phyloP scores from a whole-genome alignment of 306 rosid genomes.

The Coriaria nepalensis region DNA sequence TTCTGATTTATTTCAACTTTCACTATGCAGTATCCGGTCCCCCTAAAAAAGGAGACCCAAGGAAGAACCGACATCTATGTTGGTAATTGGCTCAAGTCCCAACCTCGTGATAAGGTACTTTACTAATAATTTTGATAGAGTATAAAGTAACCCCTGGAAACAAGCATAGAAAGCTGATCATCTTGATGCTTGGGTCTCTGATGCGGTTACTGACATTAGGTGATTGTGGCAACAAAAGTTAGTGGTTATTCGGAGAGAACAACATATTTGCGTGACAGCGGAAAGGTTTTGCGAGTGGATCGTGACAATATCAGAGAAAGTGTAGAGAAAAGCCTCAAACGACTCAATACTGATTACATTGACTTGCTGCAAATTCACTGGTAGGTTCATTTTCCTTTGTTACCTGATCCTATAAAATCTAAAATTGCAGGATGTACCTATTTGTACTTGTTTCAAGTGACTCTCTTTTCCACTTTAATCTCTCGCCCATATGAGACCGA shows the following conservation, averaged over 20 bases:
- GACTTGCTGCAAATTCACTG: constrained; percentile 93
- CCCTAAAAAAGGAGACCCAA: constrained; percentile 69
- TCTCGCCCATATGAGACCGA: too few species aligned
- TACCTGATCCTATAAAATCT: too few species aligned
- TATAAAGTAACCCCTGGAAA: constrained; percentile 6
- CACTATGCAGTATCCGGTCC: constrained; percentile 70
- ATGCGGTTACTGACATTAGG: constrained; percentile 25
- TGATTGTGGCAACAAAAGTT: constrained; percentile 71
- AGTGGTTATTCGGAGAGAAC: constrained; percentile 68
- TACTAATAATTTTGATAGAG: background rate
- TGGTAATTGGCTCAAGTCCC: constrained; percentile 80
- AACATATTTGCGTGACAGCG: constrained; percentile 54
- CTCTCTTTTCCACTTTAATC: too few species aligned
- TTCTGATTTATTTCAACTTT: background rate
- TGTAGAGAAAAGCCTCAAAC: constrained; percentile 88
- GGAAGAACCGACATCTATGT: constrained; percentile 73
- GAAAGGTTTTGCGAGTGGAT: constrained; percentile 59
- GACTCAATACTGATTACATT: constrained; percentile 85
- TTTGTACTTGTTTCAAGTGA: too few species aligned
- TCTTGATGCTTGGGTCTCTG: background rate
- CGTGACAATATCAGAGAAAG: constrained; percentile 73
- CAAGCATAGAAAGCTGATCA: too few species aligned
- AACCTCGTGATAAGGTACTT: constrained; percentile 70
- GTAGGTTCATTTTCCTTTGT: constrained; percentile 23
- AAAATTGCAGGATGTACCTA: too few species aligned